Conservation (phyloP, 495 filamentous ascomycete species). For the Cercophora sp. region DNA sequence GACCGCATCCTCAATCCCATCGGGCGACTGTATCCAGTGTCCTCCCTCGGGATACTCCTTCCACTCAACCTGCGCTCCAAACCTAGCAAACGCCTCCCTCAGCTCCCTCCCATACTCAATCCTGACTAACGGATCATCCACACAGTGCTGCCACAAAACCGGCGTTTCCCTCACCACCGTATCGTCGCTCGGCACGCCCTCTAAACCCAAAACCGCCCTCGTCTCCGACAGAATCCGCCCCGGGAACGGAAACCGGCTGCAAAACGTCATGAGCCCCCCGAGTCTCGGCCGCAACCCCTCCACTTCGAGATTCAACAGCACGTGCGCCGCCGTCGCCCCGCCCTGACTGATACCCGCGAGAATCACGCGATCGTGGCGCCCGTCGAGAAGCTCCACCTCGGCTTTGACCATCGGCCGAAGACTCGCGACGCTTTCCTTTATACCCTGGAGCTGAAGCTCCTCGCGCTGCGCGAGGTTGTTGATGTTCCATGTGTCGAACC, state of each 20-base stretch:
- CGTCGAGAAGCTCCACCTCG: conserved; percentile 23
- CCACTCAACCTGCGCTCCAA: conserved; percentile 44
- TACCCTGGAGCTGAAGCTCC: conserved; percentile 26
- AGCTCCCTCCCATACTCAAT: conserved; percentile 40
- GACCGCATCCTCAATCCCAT: conserved; percentile 48
- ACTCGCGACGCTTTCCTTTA: conserved; percentile 22
- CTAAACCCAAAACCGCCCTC: conserved; percentile 16
- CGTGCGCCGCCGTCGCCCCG: conserved; percentile 41
- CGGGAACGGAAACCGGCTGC: conserved; percentile 52
- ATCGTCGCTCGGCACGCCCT: conserved; percentile 15
- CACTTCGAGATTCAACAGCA: conserved; percentile 31
- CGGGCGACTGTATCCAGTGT: conserved; percentile 52
- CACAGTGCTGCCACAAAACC: conserved; percentile 50
- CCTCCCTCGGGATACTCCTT: conserved; percentile 49
- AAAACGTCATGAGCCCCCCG: conserved; percentile 49
- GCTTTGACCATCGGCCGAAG: conserved; percentile 19
- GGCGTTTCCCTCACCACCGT: conserved; percentile 29
- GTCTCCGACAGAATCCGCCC: conserved; percentile 19
- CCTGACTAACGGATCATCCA: conserved; percentile 46
- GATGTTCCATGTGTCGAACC: conserved; percentile 38
- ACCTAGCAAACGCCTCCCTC: conserved; percentile 28
- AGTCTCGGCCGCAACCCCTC: too few relatives aligned
- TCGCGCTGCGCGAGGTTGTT: conserved; percentile 22
- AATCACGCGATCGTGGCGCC: conserved; percentile 27
- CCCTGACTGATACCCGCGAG: conserved; percentile 32